Evolutionary conservation across 495 filamentous ascomycete genomes (phyloP).

Genomic region (Penicillium coffeae): DNA sequence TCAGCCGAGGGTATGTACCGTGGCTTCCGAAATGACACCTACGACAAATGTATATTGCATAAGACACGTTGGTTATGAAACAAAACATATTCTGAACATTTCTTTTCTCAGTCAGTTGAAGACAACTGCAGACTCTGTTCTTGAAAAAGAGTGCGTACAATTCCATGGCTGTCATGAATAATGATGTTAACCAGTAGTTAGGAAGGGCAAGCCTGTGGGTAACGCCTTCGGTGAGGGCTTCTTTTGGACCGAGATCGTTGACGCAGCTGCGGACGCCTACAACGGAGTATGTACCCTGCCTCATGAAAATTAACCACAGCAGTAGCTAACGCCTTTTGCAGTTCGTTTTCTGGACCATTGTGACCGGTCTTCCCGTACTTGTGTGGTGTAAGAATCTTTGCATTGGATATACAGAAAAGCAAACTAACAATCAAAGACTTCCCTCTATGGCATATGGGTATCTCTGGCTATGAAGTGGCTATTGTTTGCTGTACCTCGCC

Average conservation of each 20-base stretch:
- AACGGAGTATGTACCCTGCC: constrained; percentile 64
- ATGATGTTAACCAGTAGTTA: constrained; percentile 44
- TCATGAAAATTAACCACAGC: not conserved
- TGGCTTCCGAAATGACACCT: constrained; percentile 84
- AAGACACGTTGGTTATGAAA: constrained; percentile 30
- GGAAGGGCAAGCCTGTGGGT: constrained; percentile 71
- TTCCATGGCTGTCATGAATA: constrained; percentile 11
- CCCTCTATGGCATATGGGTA: constrained; percentile 99
- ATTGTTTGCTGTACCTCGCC: constrained; percentile 84
- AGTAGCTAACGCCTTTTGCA: constrained; percentile 36
- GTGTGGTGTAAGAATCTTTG: constrained; percentile 78
- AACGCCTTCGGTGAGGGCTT: constrained; percentile 70
- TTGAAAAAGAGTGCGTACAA: constrained; percentile 81
- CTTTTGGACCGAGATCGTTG: constrained; percentile 68
- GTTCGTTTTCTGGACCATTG: constrained; percentile 94
- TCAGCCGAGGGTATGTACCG: constrained; percentile 98
- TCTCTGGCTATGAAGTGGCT: constrained; percentile 91
- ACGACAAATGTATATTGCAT: constrained; percentile 50
- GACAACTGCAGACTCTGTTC: constrained; percentile 67
- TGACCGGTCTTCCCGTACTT: constrained; percentile 80
- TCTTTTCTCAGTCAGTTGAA: constrained; percentile 46
- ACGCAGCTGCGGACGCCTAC: constrained; percentile 86
- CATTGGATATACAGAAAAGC: constrained; percentile 2
- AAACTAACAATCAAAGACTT: constrained; percentile 60
- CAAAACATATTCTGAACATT: constrained; percentile 44